A percentile compares a stretch with the other conserved stretches of the same genome.
phyloP scores from a whole-genome alignment of 805 yeast genomes.

The Hanseniaspora singularis region DNA sequence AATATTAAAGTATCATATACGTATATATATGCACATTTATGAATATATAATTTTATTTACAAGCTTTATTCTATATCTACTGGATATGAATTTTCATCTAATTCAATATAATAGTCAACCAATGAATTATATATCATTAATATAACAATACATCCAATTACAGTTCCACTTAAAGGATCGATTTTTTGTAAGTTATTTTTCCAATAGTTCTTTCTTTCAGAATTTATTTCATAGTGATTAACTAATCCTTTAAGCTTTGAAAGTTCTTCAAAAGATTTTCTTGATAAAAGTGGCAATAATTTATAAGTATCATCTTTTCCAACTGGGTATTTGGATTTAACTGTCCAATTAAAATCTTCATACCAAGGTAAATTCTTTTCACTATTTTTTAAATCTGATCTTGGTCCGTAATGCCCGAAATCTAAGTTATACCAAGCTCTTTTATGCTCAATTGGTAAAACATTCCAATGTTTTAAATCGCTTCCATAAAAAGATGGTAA shows the following conservation, averaged over 20 bases:
- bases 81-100: no score
- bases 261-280: constrained; percentile 24
- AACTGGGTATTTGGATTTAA: constrained; percentile 53
- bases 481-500: constrained; percentile 23
- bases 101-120: constrained; percentile 3
- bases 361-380: constrained; percentile 4
- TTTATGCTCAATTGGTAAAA: constrained; percentile 39
- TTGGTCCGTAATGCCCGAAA: constrained; percentile 61
- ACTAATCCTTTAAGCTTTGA: constrained; percentile 17
- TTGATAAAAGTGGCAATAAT: constrained; percentile 22
- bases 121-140: constrained; percentile 6
- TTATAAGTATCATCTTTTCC: constrained; percentile 30
- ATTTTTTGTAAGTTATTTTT: constrained; percentile 22
- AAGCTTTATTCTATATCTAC: no score
- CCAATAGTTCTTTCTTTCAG: constrained; percentile 21
- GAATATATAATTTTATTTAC: no score
- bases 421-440: constrained; percentile 48
- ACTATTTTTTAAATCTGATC: constrained; percentile 38
- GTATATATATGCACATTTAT: no score
- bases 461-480: constrained; percentile 43
- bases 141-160: background rate
- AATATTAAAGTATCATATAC: no score
- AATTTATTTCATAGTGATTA: constrained; percentile 18
- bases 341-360: constrained; percentile 32
- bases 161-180: constrained; percentile 30